Evolutionary conservation across 441 rosid genomes (phyloP).

Genomic region (Pelargonium fulgidum): DNA sequence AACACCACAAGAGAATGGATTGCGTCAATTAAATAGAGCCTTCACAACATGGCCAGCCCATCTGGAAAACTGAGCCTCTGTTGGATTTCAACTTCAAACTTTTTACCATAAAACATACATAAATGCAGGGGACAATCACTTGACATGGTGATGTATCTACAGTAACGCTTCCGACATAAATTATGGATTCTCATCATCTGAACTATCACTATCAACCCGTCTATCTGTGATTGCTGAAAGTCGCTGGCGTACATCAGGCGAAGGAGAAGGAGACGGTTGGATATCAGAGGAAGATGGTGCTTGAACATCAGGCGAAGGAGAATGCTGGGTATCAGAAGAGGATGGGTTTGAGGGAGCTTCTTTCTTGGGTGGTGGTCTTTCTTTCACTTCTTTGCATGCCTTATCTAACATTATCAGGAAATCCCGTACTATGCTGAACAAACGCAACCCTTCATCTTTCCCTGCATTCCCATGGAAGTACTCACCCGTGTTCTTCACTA

Average conservation of each 20-base stretch:
- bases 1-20: too few relatives aligned
- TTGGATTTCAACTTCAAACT: too few relatives aligned
- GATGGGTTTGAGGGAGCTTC: slow-evolving; percentile 27
- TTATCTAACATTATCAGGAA: slow-evolving; percentile 77
- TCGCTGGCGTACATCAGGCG: slow-evolving; percentile 34
- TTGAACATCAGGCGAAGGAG: neutral
- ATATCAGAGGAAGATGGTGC: slow-evolving; percentile 23
- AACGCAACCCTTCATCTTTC: slow-evolving; percentile 78
- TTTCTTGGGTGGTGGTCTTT: slow-evolving; percentile 31
- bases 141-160: too few relatives aligned
- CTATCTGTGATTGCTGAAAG: slow-evolving; percentile 64
- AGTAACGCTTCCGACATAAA: neutral
- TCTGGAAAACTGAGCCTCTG: too few relatives aligned
- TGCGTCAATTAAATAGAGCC: too few relatives aligned
- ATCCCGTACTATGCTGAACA: slow-evolving; percentile 70
- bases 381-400: slow-evolving; percentile 73
- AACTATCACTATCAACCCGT: slow-evolving; percentile 45
- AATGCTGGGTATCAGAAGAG: neutral
- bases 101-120: too few relatives aligned
- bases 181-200: slow-evolving; percentile 42
- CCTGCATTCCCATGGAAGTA: slow-evolving; percentile 94
- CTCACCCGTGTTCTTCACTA: slow-evolving; percentile 92
- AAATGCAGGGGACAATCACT: too few relatives aligned
- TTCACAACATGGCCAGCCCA: too few relatives aligned
- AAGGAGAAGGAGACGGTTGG: slow-evolving; percentile 25